phyloP scores from a whole-genome alignment of 805 yeast genomes.

The Pichia nakasei region DNA sequence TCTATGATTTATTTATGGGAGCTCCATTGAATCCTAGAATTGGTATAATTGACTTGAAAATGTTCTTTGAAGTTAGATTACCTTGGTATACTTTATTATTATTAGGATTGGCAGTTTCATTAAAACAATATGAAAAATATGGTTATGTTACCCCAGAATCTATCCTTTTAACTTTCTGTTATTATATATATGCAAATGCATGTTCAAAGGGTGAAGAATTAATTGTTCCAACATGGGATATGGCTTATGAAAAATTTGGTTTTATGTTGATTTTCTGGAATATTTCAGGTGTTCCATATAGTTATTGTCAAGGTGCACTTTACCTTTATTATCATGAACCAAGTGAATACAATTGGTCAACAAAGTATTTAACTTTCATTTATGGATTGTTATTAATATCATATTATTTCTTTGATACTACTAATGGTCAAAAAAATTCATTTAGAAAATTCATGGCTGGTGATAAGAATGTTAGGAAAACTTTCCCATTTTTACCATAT shows the following conservation, averaged over 20 bases:
- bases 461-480: slow-evolving; percentile 63
- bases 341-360: slow-evolving; percentile 67
- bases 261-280: slow-evolving; percentile 98
- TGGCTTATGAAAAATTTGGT: slow-evolving; percentile 99
- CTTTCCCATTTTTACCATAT: slow-evolving; percentile 90
- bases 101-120: slow-evolving; percentile 61
- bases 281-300: slow-evolving; percentile 97
- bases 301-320: slow-evolving; percentile 90
- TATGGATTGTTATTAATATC: slow-evolving; percentile 53
- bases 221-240: slow-evolving; percentile 98
- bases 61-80: slow-evolving; percentile 94
- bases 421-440: slow-evolving; percentile 89
- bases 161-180: slow-evolving; percentile 64
- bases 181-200: slow-evolving; percentile 93
- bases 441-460: slow-evolving; percentile 83
- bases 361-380: slow-evolving; percentile 47
- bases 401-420: slow-evolving; percentile 90
- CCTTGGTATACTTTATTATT: slow-evolving; percentile 93
- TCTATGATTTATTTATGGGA: slow-evolving; percentile 94
- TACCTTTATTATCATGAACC: slow-evolving; percentile 81
- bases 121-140: slow-evolving; percentile 72
- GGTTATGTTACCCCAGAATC: slow-evolving; percentile 78
- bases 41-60: slow-evolving; percentile 86
- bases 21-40: slow-evolving; percentile 94
- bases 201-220: slow-evolving; percentile 97